Conservation (phyloP, 176 grass and related monocot genomes). For the Oryza nivara region DNA sequence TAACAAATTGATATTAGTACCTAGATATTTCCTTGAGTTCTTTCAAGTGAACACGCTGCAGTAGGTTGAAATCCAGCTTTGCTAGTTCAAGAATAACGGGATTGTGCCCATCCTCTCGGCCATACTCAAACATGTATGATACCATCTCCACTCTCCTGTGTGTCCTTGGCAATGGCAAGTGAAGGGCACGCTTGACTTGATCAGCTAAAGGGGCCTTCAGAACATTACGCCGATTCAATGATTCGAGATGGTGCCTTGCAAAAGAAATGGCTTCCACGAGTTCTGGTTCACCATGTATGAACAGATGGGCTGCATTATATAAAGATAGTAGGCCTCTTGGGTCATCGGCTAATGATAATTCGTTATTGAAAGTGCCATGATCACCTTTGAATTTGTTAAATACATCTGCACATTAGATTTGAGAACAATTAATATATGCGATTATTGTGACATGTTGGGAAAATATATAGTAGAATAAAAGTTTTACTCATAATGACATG, state of each 20-base stretch:
- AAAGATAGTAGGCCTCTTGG: not conserved
- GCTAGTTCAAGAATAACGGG: slow-evolving; percentile 1
- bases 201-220: not conserved
- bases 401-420: not conserved
- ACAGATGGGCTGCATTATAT: not conserved
- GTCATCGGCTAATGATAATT: not conserved
- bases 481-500: too few species aligned
- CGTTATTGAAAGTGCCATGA: not conserved
- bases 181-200: slow-evolving; percentile 4
- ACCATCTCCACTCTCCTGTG: not conserved
- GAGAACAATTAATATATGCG: too few species aligned
- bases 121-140: not conserved
- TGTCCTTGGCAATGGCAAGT: not conserved
- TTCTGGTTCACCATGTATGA: not conserved
- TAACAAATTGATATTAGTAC: not conserved
- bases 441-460: too few species aligned
- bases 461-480: too few species aligned
- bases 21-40: not conserved
- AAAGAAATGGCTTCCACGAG: not conserved
- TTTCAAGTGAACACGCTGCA: slow-evolving; percentile 1
- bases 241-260: not conserved
- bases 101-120: not conserved
- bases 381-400: not conserved
- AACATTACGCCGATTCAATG: not conserved
- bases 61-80: slow-evolving; percentile 23